Evolutionary conservation across 2,329 filamentous ascomycete genomes (phyloP).

Genomic region (Zalaria obscura): DNA sequence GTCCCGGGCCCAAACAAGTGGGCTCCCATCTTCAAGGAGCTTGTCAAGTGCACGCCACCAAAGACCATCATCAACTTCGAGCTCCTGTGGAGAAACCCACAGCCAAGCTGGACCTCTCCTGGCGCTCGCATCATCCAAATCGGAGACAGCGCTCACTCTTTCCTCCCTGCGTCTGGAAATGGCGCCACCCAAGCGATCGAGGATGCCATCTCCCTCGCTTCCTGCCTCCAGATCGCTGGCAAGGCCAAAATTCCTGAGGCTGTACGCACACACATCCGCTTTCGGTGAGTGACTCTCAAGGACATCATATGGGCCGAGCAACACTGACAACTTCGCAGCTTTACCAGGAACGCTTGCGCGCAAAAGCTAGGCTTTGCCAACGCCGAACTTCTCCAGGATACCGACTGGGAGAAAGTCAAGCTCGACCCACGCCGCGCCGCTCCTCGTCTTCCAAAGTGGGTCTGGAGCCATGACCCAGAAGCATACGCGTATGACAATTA

Average conservation of each 20-base stretch:
- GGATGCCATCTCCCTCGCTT: constrained; percentile 30
- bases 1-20: constrained; percentile 29
- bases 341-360: constrained; percentile 32
- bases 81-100: constrained; percentile 27
- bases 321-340: constrained; percentile 16
- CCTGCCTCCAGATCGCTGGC: constrained; percentile 31
- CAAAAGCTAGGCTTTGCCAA: constrained; percentile 35
- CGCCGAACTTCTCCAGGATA: constrained; percentile 32
- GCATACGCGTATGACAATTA: constrained; percentile 31
- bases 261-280: constrained; percentile 25
- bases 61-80: constrained; percentile 36
- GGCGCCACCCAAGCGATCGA: constrained; percentile 35
- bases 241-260: constrained; percentile 23
- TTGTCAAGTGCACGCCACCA: constrained; percentile 28
- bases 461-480: constrained; percentile 31
- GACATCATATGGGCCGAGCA: neutral
- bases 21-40: constrained; percentile 30
- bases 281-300: constrained; percentile 19
- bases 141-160: constrained; percentile 31
- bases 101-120: constrained; percentile 30
- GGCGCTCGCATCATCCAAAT: constrained; percentile 29
- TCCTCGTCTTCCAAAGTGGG: constrained; percentile 31
- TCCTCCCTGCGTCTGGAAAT: constrained; percentile 29
- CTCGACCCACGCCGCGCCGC: constrained; percentile 28
- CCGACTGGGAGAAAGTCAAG: constrained; percentile 34